Base-by-base conservation (phyloP, 371 early-diverging fungal genomes). In the Mortierella sp. region DNA sequence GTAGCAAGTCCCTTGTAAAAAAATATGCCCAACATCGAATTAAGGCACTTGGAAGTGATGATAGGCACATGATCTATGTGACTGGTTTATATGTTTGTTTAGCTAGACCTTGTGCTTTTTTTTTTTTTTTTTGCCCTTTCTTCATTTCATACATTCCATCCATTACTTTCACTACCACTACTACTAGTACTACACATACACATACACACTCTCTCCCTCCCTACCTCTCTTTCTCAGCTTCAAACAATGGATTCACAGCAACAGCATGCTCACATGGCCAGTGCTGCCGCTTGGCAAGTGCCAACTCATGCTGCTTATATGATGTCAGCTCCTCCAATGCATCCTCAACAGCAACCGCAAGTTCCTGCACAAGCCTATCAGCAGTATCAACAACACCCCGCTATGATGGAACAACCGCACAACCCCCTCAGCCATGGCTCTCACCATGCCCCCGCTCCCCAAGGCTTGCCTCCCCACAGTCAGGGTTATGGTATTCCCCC, bases 401-500 rank as follows among this genome's bases (percentile, higher is more conserved):
- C 30, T 30, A 70, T 70, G 67, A 76, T 76, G 64, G 66, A 65
- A 14, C 69, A 60, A 37, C 70, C 68, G 54, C 72, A 62, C 45
- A 64, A 70, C 37, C 61, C 65, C 26, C 65, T 68, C 11, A 20
- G 57, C 61, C 77, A 72, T 43, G 54, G 22, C n/a, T 39, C 70
- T 26, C 68, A 68, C 26, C 76, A 74, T n/a, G 39, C 55, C 28
- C 67, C 63, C 2, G 22, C 66, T 5, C 54, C 63, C 28, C 59
- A 70, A 28, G 59, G 65, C 20, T 28, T 49, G 5, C 59, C 68
- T 10, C 45, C 72, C 22, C 77, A 67, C 37, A 32, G 57, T 39
- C 73, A 70, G 32, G 58, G 68, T 5, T 73, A 73, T 45, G 73
- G 72, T 20, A 64, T 70, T 45, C 83, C 83, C 54, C 84, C 84